phyloP scores from a whole-genome alignment of 805 yeast species.

The Debaryomyces tyrocola region DNA sequence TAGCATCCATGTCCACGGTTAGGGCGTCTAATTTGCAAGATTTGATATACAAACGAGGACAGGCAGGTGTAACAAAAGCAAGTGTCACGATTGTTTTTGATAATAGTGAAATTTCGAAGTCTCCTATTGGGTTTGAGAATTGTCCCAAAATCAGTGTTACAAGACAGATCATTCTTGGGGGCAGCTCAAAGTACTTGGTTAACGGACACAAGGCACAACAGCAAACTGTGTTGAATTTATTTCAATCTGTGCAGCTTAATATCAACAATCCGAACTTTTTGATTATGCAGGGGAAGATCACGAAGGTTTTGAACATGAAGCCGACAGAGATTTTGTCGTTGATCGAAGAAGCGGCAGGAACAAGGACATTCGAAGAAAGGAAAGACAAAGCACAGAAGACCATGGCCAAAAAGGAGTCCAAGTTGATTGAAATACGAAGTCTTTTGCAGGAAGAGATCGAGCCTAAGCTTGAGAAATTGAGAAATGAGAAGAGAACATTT shows the following conservation, averaged over 20 bases:
- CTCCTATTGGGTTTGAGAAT: slow-evolving; percentile 87
- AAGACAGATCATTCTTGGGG: slow-evolving; percentile 87
- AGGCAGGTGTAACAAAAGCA: slow-evolving; percentile 97
- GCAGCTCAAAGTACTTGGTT: slow-evolving; percentile 85
- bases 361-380: slow-evolving; percentile 91
- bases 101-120: slow-evolving; percentile 68
- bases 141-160: slow-evolving; percentile 83
- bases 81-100: slow-evolving; percentile 95
- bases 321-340: slow-evolving; percentile 85
- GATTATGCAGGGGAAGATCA: slow-evolving; percentile 98
- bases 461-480: slow-evolving; percentile 80
- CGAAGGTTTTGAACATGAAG: slow-evolving; percentile 95
- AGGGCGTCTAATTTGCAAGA: slow-evolving; percentile 93
- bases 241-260: slow-evolving; percentile 92
- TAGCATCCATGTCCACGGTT: slow-evolving; percentile 90
- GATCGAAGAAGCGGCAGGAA: slow-evolving; percentile 98
- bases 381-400: slow-evolving; percentile 89
- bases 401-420: slow-evolving; percentile 86
- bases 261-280: slow-evolving; percentile 96
- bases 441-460: slow-evolving; percentile 84
- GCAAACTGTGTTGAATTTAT: slow-evolving; percentile 82
- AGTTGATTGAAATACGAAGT: slow-evolving; percentile 72
- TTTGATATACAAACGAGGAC: slow-evolving; percentile 93
- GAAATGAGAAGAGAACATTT: slow-evolving; percentile 78
- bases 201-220: slow-evolving; percentile 97